phyloP scores from a whole-genome alignment of 768 basidiomycete species.

The Hirschioporus abietinus region DNA sequence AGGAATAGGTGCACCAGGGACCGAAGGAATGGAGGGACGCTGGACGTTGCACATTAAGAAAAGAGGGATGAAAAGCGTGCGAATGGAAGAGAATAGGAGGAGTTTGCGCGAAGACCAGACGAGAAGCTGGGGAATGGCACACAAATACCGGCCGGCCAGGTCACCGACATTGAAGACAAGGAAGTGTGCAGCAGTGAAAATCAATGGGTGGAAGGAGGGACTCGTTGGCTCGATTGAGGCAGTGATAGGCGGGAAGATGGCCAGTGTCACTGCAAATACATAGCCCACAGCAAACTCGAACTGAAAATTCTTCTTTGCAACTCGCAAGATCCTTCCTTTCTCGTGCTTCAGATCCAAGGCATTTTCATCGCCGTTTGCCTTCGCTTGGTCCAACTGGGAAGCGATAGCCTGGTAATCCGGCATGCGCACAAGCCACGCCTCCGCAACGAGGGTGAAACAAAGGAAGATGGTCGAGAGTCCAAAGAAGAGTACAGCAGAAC shows the following conservation, averaged over 20 bases:
- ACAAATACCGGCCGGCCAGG: conserved; percentile 62
- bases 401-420: conserved; percentile 55
- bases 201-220: conserved; percentile 63
- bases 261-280: conserved; percentile 76
- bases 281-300: conserved; percentile 73
- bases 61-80: conserved; percentile 79
- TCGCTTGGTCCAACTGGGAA: conserved; percentile 37
- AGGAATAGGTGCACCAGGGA: conserved; percentile 18
- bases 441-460: conserved; percentile 44
- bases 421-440: conserved; percentile 51
- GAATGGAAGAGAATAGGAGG: conserved; percentile 54
- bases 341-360: conserved; percentile 14
- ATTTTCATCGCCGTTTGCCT: conserved; percentile 18
- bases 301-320: conserved; percentile 58
- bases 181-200: conserved; percentile 79
- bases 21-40: conserved; percentile 24
- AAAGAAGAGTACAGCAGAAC: conserved; percentile 74
- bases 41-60: conserved; percentile 88
- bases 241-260: conserved; percentile 86
- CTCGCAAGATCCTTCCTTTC: conserved; percentile 39
- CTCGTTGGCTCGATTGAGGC: conserved; percentile 67
- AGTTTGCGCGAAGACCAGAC: conserved; percentile 68
- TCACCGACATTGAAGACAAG: conserved; percentile 72
- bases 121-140: conserved; percentile 57
- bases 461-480: conserved; percentile 64